Conservation (phyloP, 805 yeast genomes). For the Pichia nakasei region DNA sequence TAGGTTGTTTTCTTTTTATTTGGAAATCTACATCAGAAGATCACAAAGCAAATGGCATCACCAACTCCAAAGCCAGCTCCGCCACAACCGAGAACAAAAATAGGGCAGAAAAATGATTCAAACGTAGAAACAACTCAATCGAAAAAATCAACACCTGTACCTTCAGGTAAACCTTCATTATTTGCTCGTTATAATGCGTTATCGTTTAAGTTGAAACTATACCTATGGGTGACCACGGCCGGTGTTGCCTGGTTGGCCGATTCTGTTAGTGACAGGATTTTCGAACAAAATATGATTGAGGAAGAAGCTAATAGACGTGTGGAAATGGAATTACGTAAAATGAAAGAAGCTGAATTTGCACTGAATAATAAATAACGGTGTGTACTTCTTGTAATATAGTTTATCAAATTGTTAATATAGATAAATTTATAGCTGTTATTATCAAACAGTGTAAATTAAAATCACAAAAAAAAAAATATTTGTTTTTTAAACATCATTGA, state of each 20-base stretch:
- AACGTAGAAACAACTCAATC: background rate
- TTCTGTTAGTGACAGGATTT: conserved; percentile 19
- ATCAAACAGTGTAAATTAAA: no score
- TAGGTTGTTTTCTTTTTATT: background rate
- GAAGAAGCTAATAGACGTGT: conserved; percentile 26
- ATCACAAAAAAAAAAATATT: no score
- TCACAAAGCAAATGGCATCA: background rate
- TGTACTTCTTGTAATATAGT: background rate
- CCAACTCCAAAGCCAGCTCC: conserved; percentile 1
- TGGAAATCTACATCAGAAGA: background rate
- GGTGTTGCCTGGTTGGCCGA: conserved; percentile 25
- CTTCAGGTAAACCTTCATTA: background rate
- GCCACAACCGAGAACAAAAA: background rate
- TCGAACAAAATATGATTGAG: conserved; percentile 25
- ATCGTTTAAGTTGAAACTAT: conserved; percentile 24
- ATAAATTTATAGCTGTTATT: no score
- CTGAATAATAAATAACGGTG: background rate
- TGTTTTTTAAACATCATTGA: no score
- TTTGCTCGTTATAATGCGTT: conserved; percentile 16
- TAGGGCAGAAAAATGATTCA: background rate
- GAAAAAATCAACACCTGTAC: background rate
- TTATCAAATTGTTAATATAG: no score
- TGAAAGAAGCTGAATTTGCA: conserved; percentile 3
- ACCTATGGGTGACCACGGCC: conserved; percentile 25
- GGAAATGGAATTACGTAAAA: conserved; percentile 18